These are phyloP conservation scores for Neonectria hederae DNA, from an alignment of 2,329 filamentous ascomycete genomes.

Conservation along the genomic window DNA sequence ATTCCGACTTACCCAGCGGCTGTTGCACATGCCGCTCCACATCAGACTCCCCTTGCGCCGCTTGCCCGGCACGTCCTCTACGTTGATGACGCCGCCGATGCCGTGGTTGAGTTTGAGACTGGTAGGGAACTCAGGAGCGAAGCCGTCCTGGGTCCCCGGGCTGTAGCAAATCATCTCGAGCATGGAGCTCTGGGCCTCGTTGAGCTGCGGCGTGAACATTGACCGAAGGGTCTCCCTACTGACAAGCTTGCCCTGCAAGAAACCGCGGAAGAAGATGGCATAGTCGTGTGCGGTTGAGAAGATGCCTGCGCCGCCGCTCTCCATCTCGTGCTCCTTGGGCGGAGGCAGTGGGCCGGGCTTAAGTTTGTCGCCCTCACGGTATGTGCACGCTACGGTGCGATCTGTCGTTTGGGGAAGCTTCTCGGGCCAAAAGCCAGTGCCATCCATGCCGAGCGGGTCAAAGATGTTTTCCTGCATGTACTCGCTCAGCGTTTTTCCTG, in stretches of 20 bases:
- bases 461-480: conserved; percentile 52
- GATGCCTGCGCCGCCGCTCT: conserved; percentile 56
- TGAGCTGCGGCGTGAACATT: conserved; percentile 55
- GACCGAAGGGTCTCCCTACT: conserved; percentile 41
- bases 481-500: conserved; percentile 47
- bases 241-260: conserved; percentile 47
- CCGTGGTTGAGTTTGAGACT: conserved; percentile 49
- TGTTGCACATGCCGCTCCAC: conserved; percentile 56
- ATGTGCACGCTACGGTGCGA: conserved; percentile 34
- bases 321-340: conserved; percentile 46
- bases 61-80: conserved; percentile 51
- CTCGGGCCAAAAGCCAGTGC: conserved; percentile 50
- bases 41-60: conserved; percentile 53
- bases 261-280: conserved; percentile 45
- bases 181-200: conserved; percentile 38
- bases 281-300: conserved; percentile 55
- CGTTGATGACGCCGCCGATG: conserved; percentile 52
- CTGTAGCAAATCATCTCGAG: conserved; percentile 35
- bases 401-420: conserved; percentile 39
- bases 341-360: conserved; percentile 26
- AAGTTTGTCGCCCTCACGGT: conserved; percentile 37
- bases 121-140: conserved; percentile 50
- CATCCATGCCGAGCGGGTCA: conserved; percentile 47
- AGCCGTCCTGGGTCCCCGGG: conserved; percentile 35
- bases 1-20: conserved; percentile 51